These are phyloP conservation scores for Sphaerulina populicola DNA, from an alignment of 2,329 filamentous ascomycete species.

Conservation along the genomic window DNA sequence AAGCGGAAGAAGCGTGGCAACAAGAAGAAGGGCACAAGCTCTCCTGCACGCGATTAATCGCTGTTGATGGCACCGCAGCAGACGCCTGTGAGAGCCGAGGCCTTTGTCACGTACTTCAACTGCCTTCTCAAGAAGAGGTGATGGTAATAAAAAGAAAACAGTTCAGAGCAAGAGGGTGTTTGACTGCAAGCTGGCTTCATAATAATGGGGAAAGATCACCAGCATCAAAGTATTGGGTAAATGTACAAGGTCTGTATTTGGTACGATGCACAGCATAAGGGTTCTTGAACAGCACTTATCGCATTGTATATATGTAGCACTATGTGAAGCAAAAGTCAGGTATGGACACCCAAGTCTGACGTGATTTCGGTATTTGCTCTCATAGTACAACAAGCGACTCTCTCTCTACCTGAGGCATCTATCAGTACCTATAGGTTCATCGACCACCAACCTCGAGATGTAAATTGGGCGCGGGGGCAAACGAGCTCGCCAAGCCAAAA, in stretches of 20 bases:
- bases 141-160: not conserved
- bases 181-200: conserved; percentile 6
- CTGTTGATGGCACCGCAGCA: not conserved
- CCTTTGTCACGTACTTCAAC: not conserved
- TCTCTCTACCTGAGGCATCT: too few species aligned
- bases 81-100: not conserved
- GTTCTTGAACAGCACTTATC: conserved; percentile 3
- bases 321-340: not conserved
- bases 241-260: not conserved
- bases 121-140: not conserved
- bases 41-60: conserved; percentile 7
- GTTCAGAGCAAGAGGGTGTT: conserved; percentile 4
- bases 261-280: not conserved
- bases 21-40: conserved; percentile 17
- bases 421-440: too few species aligned
- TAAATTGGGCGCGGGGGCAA: too few species aligned
- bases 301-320: not conserved
- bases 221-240: not conserved
- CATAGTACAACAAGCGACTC: too few species aligned
- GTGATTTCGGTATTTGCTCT: too few species aligned
- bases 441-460: too few species aligned
- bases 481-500: too few species aligned
- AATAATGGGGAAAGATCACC: not conserved
- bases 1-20: conserved; percentile 23
- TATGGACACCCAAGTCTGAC: not conserved